Evolutionary conservation across 2,329 filamentous ascomycete species (phyloP).

Genomic region (Boeremia lycopersici): DNA sequence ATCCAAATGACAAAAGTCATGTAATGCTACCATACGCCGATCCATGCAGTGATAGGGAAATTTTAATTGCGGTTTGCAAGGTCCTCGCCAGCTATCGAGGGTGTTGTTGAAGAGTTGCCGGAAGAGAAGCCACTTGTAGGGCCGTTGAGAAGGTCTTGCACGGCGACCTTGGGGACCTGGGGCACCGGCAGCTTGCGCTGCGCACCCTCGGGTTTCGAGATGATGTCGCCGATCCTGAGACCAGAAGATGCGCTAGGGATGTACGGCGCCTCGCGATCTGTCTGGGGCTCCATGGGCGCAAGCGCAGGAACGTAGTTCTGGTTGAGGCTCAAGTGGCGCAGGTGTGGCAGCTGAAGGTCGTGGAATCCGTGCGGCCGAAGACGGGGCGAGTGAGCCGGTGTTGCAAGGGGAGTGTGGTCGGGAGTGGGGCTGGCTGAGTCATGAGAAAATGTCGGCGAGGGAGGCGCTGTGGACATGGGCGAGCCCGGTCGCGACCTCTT

Average conservation of each 20-base stretch:
- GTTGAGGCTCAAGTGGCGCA: slow-evolving; percentile 74
- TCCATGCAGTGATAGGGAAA: slow-evolving; percentile 29
- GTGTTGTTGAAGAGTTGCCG: slow-evolving; percentile 76
- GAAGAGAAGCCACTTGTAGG: slow-evolving; percentile 66
- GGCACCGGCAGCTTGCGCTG: slow-evolving; percentile 91
- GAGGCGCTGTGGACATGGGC: slow-evolving; percentile 92
- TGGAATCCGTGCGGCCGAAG: slow-evolving; percentile 75
- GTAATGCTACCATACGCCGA: slow-evolving; percentile 43
- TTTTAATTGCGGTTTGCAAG: slow-evolving; percentile 45
- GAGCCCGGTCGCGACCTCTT: slow-evolving; percentile 94
- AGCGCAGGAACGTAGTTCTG: slow-evolving; percentile 65
- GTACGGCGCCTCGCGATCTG: slow-evolving; percentile 65
- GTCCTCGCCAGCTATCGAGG: slow-evolving; percentile 72
- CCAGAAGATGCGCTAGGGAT: slow-evolving; percentile 65
- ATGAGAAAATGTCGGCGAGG: slow-evolving; percentile 94
- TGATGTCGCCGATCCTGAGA: slow-evolving; percentile 88
- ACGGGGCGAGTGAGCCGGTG: slow-evolving; percentile 91
- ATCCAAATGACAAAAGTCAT: slow-evolving; percentile 27
- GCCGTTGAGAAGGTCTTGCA: slow-evolving; percentile 79
- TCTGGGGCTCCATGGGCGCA: slow-evolving; percentile 72
- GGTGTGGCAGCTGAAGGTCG: slow-evolving; percentile 82
- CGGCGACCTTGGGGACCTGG: slow-evolving; percentile 85
- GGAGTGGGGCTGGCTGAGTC: slow-evolving; percentile 94
- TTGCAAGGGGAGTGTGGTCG: slow-evolving; percentile 97
- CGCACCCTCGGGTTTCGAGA: slow-evolving; percentile 83